phyloP scores from a whole-genome alignment of 208 protist genomes.

The Crithidia mellificae region DNA sequence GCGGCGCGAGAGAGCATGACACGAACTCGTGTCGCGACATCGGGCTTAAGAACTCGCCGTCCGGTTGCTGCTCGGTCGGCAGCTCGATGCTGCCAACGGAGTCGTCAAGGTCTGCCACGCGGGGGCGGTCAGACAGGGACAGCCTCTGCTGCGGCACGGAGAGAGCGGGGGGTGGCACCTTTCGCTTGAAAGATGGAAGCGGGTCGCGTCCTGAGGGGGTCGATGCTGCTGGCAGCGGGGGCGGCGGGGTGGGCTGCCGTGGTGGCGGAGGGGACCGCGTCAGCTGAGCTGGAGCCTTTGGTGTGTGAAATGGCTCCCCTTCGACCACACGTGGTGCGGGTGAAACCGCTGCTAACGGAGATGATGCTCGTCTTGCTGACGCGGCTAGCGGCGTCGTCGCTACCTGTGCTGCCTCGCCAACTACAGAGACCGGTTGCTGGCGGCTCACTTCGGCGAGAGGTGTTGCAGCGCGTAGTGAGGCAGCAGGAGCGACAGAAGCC shows the following conservation, averaged over 20 bases:
- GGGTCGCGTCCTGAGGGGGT: not conserved
- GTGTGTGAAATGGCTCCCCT: not conserved
- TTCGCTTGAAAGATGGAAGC: not conserved
- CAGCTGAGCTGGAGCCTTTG: not conserved
- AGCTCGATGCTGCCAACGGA: slow-evolving; percentile 22
- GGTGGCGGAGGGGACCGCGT: not conserved
- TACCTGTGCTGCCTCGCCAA: not conserved
- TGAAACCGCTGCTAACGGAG: not conserved
- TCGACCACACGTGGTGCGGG: not conserved
- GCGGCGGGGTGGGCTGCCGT: not conserved
- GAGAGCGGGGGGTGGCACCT: not conserved
- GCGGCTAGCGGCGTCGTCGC: too few relatives aligned
- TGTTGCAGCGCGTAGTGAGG: not conserved
- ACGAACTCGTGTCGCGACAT: not conserved
- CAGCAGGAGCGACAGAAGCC: too few relatives aligned
- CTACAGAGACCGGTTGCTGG: not conserved
- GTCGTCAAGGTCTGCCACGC: not conserved
- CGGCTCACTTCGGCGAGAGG: not conserved
- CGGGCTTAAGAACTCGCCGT: slow-evolving; percentile 11
- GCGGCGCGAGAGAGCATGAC: not conserved
- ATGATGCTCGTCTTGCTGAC: not conserved
- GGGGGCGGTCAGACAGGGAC: not conserved
- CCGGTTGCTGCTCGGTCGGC: slow-evolving; percentile 15
- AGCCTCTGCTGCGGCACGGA: not conserved
- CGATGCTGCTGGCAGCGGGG: not conserved